Percentiles rank a stretch among this genome's conserved stretches.
Conservation (phyloP, 768 basidiomycete genomes). For the Brasilioporus rufonigricans region DNA sequence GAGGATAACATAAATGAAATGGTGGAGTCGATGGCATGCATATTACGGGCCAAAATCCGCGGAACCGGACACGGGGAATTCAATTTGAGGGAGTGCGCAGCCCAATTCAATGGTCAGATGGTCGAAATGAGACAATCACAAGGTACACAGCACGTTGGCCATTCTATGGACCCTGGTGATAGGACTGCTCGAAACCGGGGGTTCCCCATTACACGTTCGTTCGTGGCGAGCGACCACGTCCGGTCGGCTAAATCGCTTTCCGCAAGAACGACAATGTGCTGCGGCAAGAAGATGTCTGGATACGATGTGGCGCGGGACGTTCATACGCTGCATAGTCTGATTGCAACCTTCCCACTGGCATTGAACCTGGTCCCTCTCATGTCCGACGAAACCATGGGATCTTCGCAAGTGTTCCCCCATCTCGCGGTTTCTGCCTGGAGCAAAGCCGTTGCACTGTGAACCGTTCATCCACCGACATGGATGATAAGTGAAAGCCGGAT, state of each 20-base stretch:
- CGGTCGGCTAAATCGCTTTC: slow-evolving; percentile 24
- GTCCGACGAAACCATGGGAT: slow-evolving; percentile 23
- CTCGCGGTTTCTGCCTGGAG: slow-evolving; percentile 30
- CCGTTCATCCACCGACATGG: slow-evolving; percentile 24
- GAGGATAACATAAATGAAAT: slow-evolving; percentile 10
- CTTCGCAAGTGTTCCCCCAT: slow-evolving; percentile 28
- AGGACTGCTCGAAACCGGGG: not conserved
- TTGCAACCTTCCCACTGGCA: slow-evolving; percentile 27
- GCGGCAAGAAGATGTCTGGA: slow-evolving; percentile 26
- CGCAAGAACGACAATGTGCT: slow-evolving; percentile 23
- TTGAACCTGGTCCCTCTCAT: slow-evolving; percentile 24
- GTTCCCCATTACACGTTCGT: slow-evolving; percentile 14
- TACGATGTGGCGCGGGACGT: slow-evolving; percentile 29
- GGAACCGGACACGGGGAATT: slow-evolving; percentile 1
- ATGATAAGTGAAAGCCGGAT: slow-evolving; percentile 8
- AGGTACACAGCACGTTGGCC: not conserved
- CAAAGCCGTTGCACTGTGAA: slow-evolving; percentile 20
- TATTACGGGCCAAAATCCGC: slow-evolving; percentile 2
- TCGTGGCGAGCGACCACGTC: slow-evolving; percentile 30
- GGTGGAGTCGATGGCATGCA: slow-evolving; percentile 7
- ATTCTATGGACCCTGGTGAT: not conserved
- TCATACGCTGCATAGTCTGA: slow-evolving; percentile 28
- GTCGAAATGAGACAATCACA: not conserved
- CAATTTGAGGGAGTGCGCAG: not conserved
- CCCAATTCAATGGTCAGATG: not conserved